Evolutionary conservation across 306 rosid species (phyloP).

Genomic region (Herpetospermum pedunculosum): DNA sequence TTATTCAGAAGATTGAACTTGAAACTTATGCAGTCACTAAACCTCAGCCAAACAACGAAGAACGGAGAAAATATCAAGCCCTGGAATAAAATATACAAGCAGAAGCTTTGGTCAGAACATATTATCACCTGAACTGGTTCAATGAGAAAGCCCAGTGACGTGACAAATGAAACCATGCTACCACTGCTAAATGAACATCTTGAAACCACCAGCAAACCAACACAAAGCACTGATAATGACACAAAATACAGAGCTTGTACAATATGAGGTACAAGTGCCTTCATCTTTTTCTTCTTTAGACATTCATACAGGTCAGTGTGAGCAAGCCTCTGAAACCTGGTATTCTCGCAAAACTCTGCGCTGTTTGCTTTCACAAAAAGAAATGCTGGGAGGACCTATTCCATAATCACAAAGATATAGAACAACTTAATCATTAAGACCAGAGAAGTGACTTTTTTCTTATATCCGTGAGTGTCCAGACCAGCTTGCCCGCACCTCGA

Average conservation of each 20-base stretch:
- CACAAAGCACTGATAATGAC: slow-evolving; percentile 33
- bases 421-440: not conserved
- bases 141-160: slow-evolving; percentile 60
- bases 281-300: slow-evolving; percentile 73
- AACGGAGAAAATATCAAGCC: not conserved
- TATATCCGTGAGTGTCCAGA: no score
- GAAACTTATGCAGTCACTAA: slow-evolving; percentile 26
- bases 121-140: slow-evolving; percentile 79
- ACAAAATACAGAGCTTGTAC: slow-evolving; percentile 57
- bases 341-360: slow-evolving; percentile 55
- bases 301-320: slow-evolving; percentile 36
- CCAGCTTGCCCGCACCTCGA: no score
- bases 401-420: not conserved
- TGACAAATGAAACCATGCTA: slow-evolving; percentile 55
- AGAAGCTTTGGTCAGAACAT: not conserved
- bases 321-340: slow-evolving; percentile 63
- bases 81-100: not conserved
- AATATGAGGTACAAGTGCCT: slow-evolving; percentile 75
- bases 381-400: slow-evolving; percentile 73
- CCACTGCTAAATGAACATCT: slow-evolving; percentile 37
- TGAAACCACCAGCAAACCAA: slow-evolving; percentile 51
- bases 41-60: not conserved
- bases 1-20: slow-evolving; percentile 38
- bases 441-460: no score
- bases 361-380: slow-evolving; percentile 79